These are phyloP conservation scores for Cruciata laevipes DNA, from an alignment of 257 asterid species.

Conservation along the genomic window DNA sequence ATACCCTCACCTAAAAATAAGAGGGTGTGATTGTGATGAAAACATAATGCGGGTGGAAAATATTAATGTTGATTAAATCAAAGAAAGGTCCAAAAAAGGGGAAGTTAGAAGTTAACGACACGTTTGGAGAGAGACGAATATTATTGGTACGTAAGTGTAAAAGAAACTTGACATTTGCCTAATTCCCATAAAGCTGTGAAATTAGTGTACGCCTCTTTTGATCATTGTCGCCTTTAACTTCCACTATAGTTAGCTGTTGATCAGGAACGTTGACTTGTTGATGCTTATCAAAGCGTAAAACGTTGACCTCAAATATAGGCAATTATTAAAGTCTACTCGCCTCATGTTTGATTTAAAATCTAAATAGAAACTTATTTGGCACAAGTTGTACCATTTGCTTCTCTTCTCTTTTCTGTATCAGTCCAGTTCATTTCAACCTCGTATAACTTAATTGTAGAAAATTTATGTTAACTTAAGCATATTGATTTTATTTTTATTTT, in stretches of 20 bases:
- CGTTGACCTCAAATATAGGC: not conserved
- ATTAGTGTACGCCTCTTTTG: conserved; percentile 34
- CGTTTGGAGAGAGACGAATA: not conserved
- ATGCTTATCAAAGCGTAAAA: not conserved
- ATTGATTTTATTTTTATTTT: too few species aligned
- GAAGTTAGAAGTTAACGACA: not conserved
- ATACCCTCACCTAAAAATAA: too few species aligned
- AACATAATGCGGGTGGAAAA: not conserved
- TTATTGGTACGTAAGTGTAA: not conserved
- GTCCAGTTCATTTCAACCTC: too few species aligned
- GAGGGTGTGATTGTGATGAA: not conserved
- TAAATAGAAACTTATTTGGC: not conserved
- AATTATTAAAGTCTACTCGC: not conserved
- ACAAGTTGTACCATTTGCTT: not conserved
- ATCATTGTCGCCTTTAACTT: not conserved
- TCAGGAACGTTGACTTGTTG: conserved; percentile 16
- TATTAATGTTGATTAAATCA: not conserved
- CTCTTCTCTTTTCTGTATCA: too few species aligned
- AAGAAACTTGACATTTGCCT: conserved; percentile 32
- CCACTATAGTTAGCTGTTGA: conserved; percentile 20
- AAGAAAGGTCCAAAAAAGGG: not conserved
- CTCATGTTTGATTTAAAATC: too few species aligned
- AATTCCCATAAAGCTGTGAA: conserved; percentile 16
- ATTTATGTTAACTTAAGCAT: too few species aligned
- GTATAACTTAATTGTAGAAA: too few species aligned